Conservation (phyloP, 345 rosid species). For the Draba incana region DNA sequence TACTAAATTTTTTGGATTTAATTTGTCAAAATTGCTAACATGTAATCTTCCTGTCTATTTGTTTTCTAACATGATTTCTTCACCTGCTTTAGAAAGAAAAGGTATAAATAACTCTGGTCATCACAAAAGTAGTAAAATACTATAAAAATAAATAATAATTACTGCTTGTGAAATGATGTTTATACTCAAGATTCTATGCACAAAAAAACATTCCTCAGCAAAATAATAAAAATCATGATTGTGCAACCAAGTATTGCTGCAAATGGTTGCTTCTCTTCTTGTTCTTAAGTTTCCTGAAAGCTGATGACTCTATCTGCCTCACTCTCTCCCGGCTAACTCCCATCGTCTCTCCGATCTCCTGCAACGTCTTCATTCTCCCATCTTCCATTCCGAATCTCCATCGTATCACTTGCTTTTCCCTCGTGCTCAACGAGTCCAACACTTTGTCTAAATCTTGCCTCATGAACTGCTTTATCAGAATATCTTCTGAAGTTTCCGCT, state of each 20-base stretch:
- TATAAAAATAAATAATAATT: conserved; percentile 14
- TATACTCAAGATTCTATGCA: conserved; percentile 33
- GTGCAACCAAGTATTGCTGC: conserved; percentile 65
- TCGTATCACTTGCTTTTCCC: conserved; percentile 79
- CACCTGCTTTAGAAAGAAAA: too few species aligned
- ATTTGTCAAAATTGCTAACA: not conserved
- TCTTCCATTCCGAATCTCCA: conserved; percentile 93
- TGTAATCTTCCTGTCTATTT: not conserved
- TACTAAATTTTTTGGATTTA: too few species aligned
- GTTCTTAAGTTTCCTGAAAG: conserved; percentile 81
- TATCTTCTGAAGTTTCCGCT: conserved; percentile 72
- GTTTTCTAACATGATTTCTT: not conserved
- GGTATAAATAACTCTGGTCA: not conserved
- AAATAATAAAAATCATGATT: conserved; percentile 18
- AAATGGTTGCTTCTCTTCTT: conserved; percentile 77
- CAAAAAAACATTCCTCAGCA: conserved; percentile 34
- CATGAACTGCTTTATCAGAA: conserved; percentile 76
- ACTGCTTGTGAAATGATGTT: conserved; percentile 31
- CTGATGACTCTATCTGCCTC: conserved; percentile 81
- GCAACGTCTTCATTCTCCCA: conserved; percentile 88
- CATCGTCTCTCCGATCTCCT: conserved; percentile 89
- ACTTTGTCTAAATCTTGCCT: conserved; percentile 78
- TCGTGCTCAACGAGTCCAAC: conserved; percentile 64
- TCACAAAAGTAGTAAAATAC: conserved; percentile 9
- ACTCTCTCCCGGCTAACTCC: conserved; percentile 91